These are phyloP conservation scores for Obelidium mucronatum DNA, from an alignment of 192 early-diverging fungal genomes.

Conservation along the genomic window DNA sequence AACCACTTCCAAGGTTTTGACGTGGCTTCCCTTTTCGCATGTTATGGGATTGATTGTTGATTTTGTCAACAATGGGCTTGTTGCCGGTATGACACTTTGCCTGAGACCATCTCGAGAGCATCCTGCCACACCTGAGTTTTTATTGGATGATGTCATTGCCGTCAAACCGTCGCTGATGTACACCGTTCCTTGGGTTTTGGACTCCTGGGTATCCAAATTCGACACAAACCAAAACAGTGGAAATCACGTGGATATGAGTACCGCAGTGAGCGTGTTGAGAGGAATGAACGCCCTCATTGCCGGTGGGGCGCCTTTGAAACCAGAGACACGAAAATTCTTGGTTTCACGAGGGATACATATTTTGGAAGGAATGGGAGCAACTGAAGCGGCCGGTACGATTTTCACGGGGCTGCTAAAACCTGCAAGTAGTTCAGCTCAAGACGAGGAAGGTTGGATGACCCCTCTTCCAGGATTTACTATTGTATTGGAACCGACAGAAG, in stretches of 20 bases:
- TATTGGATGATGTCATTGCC: background rate
- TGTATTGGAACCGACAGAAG: background rate
- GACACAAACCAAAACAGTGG: too few species aligned
- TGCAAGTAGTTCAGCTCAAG: background rate
- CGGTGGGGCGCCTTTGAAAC: conserved; percentile 18
- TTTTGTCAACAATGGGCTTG: conserved; percentile 18
- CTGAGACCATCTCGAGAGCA: conserved; percentile 12
- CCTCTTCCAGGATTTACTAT: background rate
- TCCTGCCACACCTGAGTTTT: conserved; percentile 8
- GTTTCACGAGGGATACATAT: background rate
- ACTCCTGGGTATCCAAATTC: background rate
- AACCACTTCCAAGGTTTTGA: background rate
- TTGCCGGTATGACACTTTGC: background rate
- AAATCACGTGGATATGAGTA: too few species aligned
- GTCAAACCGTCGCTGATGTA: conserved; percentile 11
- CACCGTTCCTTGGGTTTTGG: conserved; percentile 10
- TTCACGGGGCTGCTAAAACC: background rate
- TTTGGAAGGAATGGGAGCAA: background rate
- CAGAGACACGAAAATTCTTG: background rate
- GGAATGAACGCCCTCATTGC: background rate
- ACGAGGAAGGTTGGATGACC: background rate
- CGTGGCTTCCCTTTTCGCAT: conserved; percentile 18
- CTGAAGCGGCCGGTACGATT: background rate
- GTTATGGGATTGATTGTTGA: conserved; percentile 31
- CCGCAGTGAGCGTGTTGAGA: background rate